These are phyloP conservation scores for Fusarium sp. DNA, from an alignment of 2,329 filamentous ascomycete species.

Conservation along the genomic window DNA sequence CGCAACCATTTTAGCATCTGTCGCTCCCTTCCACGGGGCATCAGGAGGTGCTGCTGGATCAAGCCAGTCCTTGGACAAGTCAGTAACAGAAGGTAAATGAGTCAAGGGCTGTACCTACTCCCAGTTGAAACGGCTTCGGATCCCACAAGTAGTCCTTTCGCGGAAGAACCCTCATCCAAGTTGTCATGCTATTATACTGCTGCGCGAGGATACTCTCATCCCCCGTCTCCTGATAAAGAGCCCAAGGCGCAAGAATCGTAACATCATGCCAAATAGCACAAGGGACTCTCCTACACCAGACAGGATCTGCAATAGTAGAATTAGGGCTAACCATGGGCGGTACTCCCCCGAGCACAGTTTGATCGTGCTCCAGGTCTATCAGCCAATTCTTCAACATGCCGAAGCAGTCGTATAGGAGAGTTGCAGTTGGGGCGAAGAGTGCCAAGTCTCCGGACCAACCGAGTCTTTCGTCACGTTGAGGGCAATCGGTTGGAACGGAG, in stretches of 20 bases:
- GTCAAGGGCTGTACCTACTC: neutral
- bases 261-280: conserved; percentile 55
- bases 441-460: conserved; percentile 63
- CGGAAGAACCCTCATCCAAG: conserved; percentile 49
- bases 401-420: conserved; percentile 62
- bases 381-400: conserved; percentile 55
- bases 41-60: conserved; percentile 53
- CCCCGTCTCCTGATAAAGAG: conserved; percentile 50
- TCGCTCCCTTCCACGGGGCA: conserved; percentile 50
- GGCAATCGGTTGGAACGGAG: conserved; percentile 66
- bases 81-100: neutral
- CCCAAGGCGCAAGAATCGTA: conserved; percentile 51
- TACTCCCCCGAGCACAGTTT: conserved; percentile 11
- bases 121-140: neutral
- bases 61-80: conserved; percentile 55
- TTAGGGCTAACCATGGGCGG: conserved; percentile 25
- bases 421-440: conserved; percentile 60
- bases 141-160: conserved; percentile 53
- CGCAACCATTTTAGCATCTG: conserved; percentile 52
- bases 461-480: conserved; percentile 63
- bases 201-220: conserved; percentile 49
- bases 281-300: conserved; percentile 25
- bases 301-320: neutral
- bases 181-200: conserved; percentile 52
- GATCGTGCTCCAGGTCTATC: conserved; percentile 17